phyloP scores from a whole-genome alignment of 306 rosid species.

The Rosa persica region DNA sequence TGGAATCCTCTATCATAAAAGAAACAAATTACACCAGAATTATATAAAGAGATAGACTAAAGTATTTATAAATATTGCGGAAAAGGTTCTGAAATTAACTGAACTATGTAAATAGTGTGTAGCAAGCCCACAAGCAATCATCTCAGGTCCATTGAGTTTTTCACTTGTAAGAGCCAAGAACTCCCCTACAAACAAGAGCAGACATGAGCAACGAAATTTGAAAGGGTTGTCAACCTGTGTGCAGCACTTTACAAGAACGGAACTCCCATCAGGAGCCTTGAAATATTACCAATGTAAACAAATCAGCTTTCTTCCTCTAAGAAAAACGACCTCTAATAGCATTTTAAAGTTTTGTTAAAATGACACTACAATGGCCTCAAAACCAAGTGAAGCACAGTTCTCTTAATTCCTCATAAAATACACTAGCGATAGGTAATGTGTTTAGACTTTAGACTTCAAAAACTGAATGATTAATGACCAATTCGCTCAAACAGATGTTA shows the following conservation, averaged over 20 bases:
- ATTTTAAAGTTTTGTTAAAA: not conserved
- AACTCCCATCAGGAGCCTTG: not conserved
- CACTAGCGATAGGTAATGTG: not conserved
- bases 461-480: not conserved
- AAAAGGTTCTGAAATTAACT: constrained; percentile 50
- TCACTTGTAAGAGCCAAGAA: constrained; percentile 86
- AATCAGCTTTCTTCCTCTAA: not conserved
- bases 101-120: constrained; percentile 71
- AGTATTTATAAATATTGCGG: constrained; percentile 1
- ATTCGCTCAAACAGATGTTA: not conserved
- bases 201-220: constrained; percentile 16
- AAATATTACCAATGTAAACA: not conserved
- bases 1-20: constrained; percentile 59
- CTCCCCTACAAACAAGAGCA: constrained; percentile 62
- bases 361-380: not conserved
- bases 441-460: not conserved
- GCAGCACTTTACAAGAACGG: not conserved
- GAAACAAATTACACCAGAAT: constrained; percentile 21
- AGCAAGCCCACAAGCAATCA: constrained; percentile 87
- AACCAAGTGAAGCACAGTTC: not conserved
- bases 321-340: not conserved
- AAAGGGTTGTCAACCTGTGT: not conserved
- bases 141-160: constrained; percentile 76
- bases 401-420: not conserved
- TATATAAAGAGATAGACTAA: constrained; percentile 9